These are phyloP conservation scores for Sporothrix protearum DNA, from an alignment of 2,329 filamentous ascomycete species.

Conservation along the genomic window DNA sequence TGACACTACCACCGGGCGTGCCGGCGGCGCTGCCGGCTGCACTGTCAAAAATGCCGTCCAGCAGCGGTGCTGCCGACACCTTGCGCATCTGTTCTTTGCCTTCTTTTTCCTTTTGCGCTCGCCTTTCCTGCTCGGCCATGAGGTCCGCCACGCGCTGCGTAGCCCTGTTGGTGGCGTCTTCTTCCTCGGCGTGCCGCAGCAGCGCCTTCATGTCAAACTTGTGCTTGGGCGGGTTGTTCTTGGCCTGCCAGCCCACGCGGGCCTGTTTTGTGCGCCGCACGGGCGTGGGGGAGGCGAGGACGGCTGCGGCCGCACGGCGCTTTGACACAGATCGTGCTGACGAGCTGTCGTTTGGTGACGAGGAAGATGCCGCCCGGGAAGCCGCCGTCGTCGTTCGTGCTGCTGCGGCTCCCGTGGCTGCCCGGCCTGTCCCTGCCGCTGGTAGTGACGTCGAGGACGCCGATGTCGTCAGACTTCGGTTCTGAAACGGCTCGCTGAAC, in stretches of 20 bases:
- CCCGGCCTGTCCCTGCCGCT: background rate
- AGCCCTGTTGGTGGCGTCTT: constrained; percentile 58
- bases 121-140: constrained; percentile 32
- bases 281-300: constrained; percentile 44
- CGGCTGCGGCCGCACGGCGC: constrained; percentile 23
- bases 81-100: constrained; percentile 16
- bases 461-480: background rate
- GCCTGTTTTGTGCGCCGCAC: constrained; percentile 32
- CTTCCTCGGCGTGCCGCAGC: constrained; percentile 55
- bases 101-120: constrained; percentile 15
- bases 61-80: constrained; percentile 32
- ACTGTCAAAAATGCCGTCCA: constrained; percentile 33
- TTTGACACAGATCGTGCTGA: constrained; percentile 22
- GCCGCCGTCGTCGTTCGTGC: background rate
- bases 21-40: background rate
- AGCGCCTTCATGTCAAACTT: constrained; percentile 63
- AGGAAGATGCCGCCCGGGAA: background rate
- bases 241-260: background rate
- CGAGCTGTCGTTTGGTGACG: constrained; percentile 16
- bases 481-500: constrained; percentile 4
- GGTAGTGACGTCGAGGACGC: background rate
- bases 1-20: background rate
- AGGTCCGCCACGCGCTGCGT: constrained; percentile 43
- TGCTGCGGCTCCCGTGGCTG: background rate
- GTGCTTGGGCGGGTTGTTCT: constrained; percentile 49